Conservation (phyloP, 139 green algal species). For the Coccomyxa sp. region DNA sequence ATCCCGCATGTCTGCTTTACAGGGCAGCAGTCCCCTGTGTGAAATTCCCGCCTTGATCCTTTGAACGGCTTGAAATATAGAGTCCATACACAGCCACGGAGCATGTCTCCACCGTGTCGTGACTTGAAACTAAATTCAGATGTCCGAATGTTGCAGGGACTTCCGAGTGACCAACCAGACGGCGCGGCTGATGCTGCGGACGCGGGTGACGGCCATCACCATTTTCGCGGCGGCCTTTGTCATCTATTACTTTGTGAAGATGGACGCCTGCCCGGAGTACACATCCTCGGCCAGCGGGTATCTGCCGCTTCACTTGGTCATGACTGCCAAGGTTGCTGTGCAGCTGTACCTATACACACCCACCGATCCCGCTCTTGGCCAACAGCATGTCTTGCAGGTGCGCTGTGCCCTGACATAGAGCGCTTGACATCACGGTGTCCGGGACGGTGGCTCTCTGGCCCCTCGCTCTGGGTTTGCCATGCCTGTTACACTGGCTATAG, state of each 20-base stretch:
- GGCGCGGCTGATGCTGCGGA: constrained; percentile 17
- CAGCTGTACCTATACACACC: constrained; percentile 14
- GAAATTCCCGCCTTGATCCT: no score
- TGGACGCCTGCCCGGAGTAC: constrained; percentile 8
- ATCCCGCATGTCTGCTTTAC: no score
- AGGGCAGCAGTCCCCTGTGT: no score
- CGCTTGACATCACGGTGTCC: no score
- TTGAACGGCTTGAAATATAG: no score
- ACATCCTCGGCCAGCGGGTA: constrained; percentile 10
- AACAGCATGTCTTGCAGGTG: constrained; percentile 5
- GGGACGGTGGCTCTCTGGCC: not conserved
- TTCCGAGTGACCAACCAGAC: constrained; percentile 36
- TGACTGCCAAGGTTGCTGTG: not conserved
- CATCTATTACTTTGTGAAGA: constrained; percentile 11
- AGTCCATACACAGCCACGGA: not conserved
- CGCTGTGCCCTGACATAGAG: no score
- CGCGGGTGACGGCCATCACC: constrained; percentile 14
- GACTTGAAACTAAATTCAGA: no score
- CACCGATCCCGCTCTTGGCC: constrained; percentile 9
- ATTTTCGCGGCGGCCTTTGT: constrained; percentile 19
- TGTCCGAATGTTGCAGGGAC: constrained; percentile 8
- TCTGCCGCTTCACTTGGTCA: constrained; percentile 16
- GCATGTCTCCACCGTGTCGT: not conserved
- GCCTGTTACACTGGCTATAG: not conserved
- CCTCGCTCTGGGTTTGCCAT: not conserved